Conservation (phyloP, 805 yeast genomes). For the Saturnispora saitoi region DNA sequence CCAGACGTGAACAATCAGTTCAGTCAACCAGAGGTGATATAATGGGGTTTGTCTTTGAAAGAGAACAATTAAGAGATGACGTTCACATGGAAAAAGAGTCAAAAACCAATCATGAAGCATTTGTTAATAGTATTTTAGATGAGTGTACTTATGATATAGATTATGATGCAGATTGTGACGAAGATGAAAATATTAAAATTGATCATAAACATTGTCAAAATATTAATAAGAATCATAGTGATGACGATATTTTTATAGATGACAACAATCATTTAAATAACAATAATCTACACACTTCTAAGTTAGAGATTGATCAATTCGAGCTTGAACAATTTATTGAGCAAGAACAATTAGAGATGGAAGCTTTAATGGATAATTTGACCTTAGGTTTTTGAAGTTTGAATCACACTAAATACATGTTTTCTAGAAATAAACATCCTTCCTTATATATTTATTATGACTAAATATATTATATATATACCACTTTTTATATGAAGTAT, state of each 20-base stretch:
- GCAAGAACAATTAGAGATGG: slow-evolving; percentile 22
- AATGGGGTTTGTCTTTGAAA: slow-evolving; percentile 22
- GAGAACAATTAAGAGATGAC: slow-evolving; percentile 16
- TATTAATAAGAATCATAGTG: too few species aligned
- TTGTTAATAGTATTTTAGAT: slow-evolving; percentile 15
- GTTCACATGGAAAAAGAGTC: slow-evolving; percentile 18
- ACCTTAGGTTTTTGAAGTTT: slow-evolving; percentile 8
- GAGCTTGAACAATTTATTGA: slow-evolving; percentile 26
- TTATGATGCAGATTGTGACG: slow-evolving; percentile 21
- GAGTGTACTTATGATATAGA: slow-evolving; percentile 23
- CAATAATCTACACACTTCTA: neutral
- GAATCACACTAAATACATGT: neutral
- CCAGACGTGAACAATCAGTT: slow-evolving; percentile 13
- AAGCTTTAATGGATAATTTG: slow-evolving; percentile 16
- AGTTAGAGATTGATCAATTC: neutral
- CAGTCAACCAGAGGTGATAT: slow-evolving; percentile 20
- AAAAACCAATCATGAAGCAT: slow-evolving; percentile 11
- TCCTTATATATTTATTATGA: neutral
- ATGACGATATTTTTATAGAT: too few species aligned
- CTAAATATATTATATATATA: neutral
- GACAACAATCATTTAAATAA: neutral
- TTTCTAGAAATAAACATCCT: neutral
- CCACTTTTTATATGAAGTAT: neutral
- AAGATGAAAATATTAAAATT: neutral
- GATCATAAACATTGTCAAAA: too few species aligned